These are phyloP conservation scores for Aureobasidium mangrovei DNA, from an alignment of 2,329 filamentous ascomycete species.

Conservation along the genomic window DNA sequence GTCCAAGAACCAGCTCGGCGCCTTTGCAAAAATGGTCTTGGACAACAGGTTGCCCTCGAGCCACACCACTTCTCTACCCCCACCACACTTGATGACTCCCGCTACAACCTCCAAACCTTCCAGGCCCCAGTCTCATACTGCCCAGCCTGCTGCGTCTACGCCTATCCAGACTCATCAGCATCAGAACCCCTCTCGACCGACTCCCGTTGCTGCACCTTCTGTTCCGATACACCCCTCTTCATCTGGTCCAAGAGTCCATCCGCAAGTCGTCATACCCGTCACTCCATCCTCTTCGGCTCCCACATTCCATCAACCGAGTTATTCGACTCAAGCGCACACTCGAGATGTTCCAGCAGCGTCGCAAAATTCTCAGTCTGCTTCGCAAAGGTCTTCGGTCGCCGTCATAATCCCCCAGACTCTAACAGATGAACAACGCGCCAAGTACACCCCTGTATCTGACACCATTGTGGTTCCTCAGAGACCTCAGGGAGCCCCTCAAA, in stretches of 20 bases:
- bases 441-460: conserved; percentile 20
- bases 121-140: background rate
- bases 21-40: conserved; percentile 48
- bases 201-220: background rate
- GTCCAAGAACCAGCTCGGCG: conserved; percentile 32
- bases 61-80: conserved; percentile 2
- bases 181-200: background rate
- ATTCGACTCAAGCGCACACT: background rate
- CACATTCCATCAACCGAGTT: background rate
- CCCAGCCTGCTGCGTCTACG: background rate
- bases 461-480: background rate
- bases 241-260: background rate
- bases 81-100: background rate
- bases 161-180: background rate
- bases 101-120: background rate
- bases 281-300: background rate
- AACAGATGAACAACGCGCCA: conserved; percentile 26
- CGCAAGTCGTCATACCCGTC: conserved; percentile 7
- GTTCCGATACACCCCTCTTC: background rate
- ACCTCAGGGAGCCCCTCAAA: background rate
- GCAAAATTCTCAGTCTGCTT: background rate
- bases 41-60: conserved; percentile 24
- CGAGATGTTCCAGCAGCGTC: background rate
- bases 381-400: background rate
- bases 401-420: conserved; percentile 21